Base-by-base conservation (phyloP, 495 filamentous ascomycete species). In the Hyaloscypha finlandica region DNA sequence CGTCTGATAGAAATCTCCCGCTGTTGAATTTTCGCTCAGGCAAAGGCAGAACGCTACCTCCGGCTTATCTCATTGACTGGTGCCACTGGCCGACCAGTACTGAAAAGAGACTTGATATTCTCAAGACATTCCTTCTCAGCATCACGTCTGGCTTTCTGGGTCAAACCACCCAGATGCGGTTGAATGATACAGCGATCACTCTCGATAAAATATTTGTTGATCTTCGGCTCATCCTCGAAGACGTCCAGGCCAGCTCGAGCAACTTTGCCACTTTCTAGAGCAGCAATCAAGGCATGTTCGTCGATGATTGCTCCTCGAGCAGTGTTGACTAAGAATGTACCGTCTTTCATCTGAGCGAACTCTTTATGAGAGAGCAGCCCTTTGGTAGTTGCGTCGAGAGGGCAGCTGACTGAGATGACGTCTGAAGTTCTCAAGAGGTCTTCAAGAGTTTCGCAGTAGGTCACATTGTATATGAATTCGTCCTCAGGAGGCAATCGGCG, bases 291-390 rank as follows among this genome's bases (percentile, higher is more conserved):
- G 19, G 88, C 89, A 0, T 76, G 83, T 79, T 94, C 91, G 69
- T 94, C 88, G 20, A 94, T 85, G 64, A 91, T 77, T 29, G 88
- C 88, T n/a, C 91, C 91, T 12, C 91, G 85, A 8, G 91, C 91
- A 3, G 92, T 93, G 73, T 94, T 94, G n/a, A 94, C 85, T 60
- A 94, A 81, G 74, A 91, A 89, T 6, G 89, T 86, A 20, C 91
- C 90, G 69, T 85, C 82, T 73, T 92, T 92, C 82, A 93, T 88
- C 74, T 89, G 83, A 56, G 72, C 74, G 68, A 93, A 82, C 67
- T 91, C 83, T 53, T 81, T 80, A 16, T 78, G 79, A 52, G 84
- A 86, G 60, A 93, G 86, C 59, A 88, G 89, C 69, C 91, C 83
- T 39, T 77, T 78, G n/a, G 91, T 93, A 64, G 37, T 59, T 9